Evolutionary conservation across 1,284 basidiomycete genomes (phyloP).

Genomic region (Microbotryum saponariae): DNA sequence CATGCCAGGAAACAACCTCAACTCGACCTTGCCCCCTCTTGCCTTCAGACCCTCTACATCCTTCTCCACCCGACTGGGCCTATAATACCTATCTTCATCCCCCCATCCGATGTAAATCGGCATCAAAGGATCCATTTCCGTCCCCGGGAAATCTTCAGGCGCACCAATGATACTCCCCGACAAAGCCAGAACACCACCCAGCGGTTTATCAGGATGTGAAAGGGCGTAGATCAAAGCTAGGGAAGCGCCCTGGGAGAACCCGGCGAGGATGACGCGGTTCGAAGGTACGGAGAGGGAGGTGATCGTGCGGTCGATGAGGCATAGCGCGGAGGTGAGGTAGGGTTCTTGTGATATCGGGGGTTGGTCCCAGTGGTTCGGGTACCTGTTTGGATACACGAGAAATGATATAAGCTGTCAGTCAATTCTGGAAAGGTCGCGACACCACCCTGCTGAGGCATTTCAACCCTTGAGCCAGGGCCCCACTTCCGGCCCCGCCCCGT

Average conservation of each 20-base stretch:
- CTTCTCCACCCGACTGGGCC: neutral
- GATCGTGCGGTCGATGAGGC: neutral
- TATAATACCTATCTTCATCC: neutral
- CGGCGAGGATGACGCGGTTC: slow-evolving; percentile 1
- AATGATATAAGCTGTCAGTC: no score
- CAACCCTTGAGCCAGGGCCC: no score
- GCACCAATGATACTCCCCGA: slow-evolving; percentile 1
- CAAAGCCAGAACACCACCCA: neutral
- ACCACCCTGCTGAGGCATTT: no score
- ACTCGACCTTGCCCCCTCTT: neutral
- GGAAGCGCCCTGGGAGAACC: slow-evolving; percentile 6
- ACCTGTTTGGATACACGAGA: neutral
- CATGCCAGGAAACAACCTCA: slow-evolving; percentile 1
- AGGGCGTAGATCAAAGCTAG: neutral
- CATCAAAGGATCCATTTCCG: neutral
- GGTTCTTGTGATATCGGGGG: slow-evolving; percentile 5
- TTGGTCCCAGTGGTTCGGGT: neutral
- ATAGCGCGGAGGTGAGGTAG: slow-evolving; percentile 2
- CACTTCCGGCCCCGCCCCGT: no score
- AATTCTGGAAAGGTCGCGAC: no score
- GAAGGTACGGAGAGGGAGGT: neutral
- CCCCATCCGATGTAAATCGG: neutral
- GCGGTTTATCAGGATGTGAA: neutral
- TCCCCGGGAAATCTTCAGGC: neutral
- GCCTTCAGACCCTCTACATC: neutral